phyloP scores from a whole-genome alignment of 2,329 filamentous ascomycete species.

The Calonectria ilicicola region DNA sequence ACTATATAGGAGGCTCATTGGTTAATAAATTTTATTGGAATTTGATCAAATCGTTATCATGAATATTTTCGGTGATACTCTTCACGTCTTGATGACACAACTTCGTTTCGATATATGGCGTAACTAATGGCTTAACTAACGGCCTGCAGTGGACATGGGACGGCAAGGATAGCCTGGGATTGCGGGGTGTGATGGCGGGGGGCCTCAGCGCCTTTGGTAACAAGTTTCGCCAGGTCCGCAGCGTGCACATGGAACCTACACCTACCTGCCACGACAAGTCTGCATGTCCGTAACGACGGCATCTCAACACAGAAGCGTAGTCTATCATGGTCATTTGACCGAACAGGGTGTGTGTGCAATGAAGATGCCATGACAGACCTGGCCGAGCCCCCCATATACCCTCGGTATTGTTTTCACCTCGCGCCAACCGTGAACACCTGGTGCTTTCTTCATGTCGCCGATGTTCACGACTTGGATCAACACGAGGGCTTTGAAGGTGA shows the following conservation, averaged over 20 bases:
- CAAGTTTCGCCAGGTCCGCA: not conserved
- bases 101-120: not conserved
- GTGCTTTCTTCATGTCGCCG: slow-evolving; percentile 66
- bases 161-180: not conserved
- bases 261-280: slow-evolving; percentile 13
- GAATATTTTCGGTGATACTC: not conserved
- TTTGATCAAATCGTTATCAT: no score
- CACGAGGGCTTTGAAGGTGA: slow-evolving; percentile 67
- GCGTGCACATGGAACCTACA: not conserved
- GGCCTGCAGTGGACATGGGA: not conserved
- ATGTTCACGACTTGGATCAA: slow-evolving; percentile 61
- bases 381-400: slow-evolving; percentile 59
- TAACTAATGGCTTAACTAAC: no score
- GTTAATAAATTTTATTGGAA: not conserved
- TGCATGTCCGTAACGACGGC: not conserved
- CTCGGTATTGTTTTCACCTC: slow-evolving; percentile 72
- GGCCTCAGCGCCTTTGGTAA: not conserved
- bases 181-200: slow-evolving; percentile 4
- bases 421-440: slow-evolving; percentile 71
- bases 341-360: slow-evolving; percentile 23
- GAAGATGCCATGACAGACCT: slow-evolving; percentile 64
- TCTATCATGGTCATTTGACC: slow-evolving; percentile 17
- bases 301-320: slow-evolving; percentile 14
- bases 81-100: not conserved
- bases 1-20: not conserved